Evolutionary conservation across 2,329 filamentous ascomycete genomes (phyloP), one percentile per base, ranked within the genome.

Genomic region (Didymella sp.): DNA sequence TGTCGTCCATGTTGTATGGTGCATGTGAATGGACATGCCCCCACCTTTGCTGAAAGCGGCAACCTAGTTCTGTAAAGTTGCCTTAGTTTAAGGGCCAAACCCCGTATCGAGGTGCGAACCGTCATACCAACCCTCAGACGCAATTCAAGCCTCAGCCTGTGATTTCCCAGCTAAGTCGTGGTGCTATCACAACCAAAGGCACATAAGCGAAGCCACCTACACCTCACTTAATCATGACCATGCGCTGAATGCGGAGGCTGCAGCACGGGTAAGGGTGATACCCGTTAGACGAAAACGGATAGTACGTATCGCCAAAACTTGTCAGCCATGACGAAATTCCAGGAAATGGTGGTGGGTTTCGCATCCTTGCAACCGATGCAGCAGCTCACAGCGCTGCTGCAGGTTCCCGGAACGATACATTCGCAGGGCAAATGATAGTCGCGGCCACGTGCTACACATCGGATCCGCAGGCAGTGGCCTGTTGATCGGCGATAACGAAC

Each of bases 401-500:
- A 60, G 58, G 50, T 43, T 50, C 25, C 48, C 49, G 54, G 49
- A 57, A 57, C 2, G 37, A 57, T 52, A 44, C 22, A 52, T 40
- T 57, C 54, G 54, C 48, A 57, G 30, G 42, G 54, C 25, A 52
- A 49, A 50, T 43, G 45, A 51, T 57, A 22, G 13, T 13, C 50
- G 24, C 19, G 8, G 15, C 42, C 58, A 60, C 58, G 54, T 60
- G 58, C 45, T 47, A 11, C 35, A 42, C 2, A 44, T 22, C 46
- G 42, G 42, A 51, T 57, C 41, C 48, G 50, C 54, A 48, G 15
- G 5, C 21, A 30, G 27, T 30, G 17, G n/a, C 17, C 42, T 44
- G 17, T 15, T 47, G 24, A 57, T 57, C 48, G 48, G 43, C 31
- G 38, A 52, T 48, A n/a, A 22, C 30, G 40, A 17, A 42, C 28